Evolutionary conservation across 2,329 filamentous ascomycete species (phyloP).

Genomic region (Calcarisporium arbuscula): DNA sequence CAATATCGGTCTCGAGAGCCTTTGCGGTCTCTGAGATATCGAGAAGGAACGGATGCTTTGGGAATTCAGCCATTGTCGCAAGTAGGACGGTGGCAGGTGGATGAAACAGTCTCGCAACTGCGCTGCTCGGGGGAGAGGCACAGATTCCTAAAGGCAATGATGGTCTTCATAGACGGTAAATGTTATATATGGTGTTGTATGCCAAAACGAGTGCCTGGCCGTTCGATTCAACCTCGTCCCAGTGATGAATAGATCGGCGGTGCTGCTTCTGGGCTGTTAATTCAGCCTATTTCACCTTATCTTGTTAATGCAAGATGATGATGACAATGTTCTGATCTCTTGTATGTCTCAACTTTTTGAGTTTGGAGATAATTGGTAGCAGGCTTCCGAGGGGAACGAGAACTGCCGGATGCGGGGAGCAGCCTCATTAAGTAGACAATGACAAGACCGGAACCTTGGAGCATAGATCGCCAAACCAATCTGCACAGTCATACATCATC

Average conservation of each 20-base stretch:
- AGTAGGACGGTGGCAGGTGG: slow-evolving; percentile 6
- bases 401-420: too few relatives aligned
- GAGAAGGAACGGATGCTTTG: slow-evolving; percentile 55
- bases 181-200: slow-evolving; percentile 3
- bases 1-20: slow-evolving; percentile 55
- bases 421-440: too few relatives aligned
- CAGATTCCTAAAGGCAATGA: slow-evolving; percentile 7
- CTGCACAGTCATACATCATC: too few relatives aligned
- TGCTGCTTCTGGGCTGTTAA: not conserved
- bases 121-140: slow-evolving; percentile 12
- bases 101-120: slow-evolving; percentile 3
- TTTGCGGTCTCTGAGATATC: slow-evolving; percentile 55
- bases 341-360: not conserved
- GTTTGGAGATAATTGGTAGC: too few relatives aligned
- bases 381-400: too few relatives aligned
- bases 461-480: too few relatives aligned
- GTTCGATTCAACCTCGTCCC: slow-evolving; percentile 1
- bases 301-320: too few relatives aligned
- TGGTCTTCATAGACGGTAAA: slow-evolving; percentile 15
- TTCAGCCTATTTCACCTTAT: too few relatives aligned
- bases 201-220: slow-evolving; percentile 5
- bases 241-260: not conserved
- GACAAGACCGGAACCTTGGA: too few relatives aligned
- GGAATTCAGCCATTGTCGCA: slow-evolving; percentile 33
- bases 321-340: not conserved